Evolutionary conservation across 371 early-diverging fungal genomes (phyloP), one percentile per base, ranked within the genome.

Genomic region (Chytridiales sp.): DNA sequence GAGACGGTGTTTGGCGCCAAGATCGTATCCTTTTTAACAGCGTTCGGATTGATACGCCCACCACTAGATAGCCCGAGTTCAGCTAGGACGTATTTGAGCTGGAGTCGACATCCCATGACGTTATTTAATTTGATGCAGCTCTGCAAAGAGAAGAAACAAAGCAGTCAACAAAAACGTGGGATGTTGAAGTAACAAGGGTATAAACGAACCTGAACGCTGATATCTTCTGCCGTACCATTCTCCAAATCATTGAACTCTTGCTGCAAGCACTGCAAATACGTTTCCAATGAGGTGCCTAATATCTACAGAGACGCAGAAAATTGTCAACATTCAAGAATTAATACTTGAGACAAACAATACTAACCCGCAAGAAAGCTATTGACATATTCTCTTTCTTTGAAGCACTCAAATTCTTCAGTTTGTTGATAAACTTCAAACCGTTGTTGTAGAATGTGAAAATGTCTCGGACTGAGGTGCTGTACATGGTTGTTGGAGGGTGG

Each of bases 71-170:
- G 38, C 38, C 58, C 55, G 3, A 76, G 66, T 36, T 69, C 63
- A 36, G 56, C 47, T 35, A 77, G 62, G 17, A 71, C 48, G 19
- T 50, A 47, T 17, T 55, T 15, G 24, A 75, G 62, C 15, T 72
- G 66, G 2, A 17, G 8, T 15, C 42, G 47, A 0, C 70, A 70
- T n/a, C 57, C 67, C n/a, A 77, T 24, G 31, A 77, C 55, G 59
- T 77, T 77, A 62, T 77, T 77, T 21, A 72, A 46, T 59, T 77
- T 69, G 5, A 72, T 64, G 59, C 67, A 71, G 13, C 66, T 61
- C 70, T 69, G 32, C 5, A 15, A 54, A 32, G n/a, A 3, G n/a
- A 22, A 13, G 3, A 36, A 63, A 22, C 32, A 32, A 24, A 47
- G 36, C 31, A 15, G n/a, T 11, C 19, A 40, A 8, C 19, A 22